Conservation (phyloP, 208 protist species). For the Hexamita inflata region DNA sequence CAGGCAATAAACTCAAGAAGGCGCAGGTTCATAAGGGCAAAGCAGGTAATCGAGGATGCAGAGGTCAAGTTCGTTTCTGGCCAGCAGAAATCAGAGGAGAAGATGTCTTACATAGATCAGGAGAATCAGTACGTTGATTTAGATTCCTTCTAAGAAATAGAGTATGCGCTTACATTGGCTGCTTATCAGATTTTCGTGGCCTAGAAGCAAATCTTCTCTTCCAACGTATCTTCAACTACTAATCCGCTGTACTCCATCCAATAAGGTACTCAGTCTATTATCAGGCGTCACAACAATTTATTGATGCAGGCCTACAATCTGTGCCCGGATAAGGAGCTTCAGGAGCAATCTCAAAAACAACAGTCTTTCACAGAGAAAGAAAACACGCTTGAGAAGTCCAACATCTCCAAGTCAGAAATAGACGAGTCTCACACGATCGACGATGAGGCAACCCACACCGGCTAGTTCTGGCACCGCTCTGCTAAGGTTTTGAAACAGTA, state of each 20-base stretch:
- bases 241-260: neutral
- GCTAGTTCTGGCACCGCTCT: too few species aligned
- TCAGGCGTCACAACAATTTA: conserved; percentile 1
- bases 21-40: neutral
- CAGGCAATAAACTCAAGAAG: neutral
- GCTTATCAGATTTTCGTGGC: neutral
- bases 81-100: too few species aligned
- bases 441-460: too few species aligned
- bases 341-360: neutral
- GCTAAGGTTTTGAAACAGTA: too few species aligned
- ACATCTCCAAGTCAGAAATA: too few species aligned
- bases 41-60: neutral
- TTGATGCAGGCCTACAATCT: conserved; percentile 6
- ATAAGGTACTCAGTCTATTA: neutral
- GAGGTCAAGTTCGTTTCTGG: too few species aligned
- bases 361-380: too few species aligned
- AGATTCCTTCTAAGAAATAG: conserved; percentile 17
- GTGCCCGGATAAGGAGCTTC: neutral
- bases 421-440: too few species aligned
- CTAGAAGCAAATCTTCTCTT: neutral
- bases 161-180: neutral
- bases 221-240: neutral
- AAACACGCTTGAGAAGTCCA: too few species aligned
- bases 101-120: neutral
- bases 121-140: neutral